phyloP scores from a whole-genome alignment of 2,329 filamentous ascomycete species.

The Aureobasidium sp. region DNA sequence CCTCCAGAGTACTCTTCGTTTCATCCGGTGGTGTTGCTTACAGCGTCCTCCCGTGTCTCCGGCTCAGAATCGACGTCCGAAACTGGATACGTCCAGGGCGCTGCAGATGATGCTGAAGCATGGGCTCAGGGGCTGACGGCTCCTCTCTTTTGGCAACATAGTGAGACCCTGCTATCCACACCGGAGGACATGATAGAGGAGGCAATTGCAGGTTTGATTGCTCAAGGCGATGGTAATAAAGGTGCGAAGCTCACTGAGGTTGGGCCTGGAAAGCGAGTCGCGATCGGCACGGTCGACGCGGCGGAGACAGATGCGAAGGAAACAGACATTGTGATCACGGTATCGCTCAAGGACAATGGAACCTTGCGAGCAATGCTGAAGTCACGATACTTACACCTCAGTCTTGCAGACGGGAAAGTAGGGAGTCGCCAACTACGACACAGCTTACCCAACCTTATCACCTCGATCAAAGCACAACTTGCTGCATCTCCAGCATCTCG shows the following conservation, averaged over 20 bases:
- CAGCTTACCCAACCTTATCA: conserved; percentile 54
- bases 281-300: conserved; percentile 31
- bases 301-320: conserved; percentile 25
- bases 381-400: conserved; percentile 46
- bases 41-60: conserved; percentile 63
- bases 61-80: conserved; percentile 58
- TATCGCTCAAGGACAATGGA: not conserved
- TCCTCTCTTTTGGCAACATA: conserved; percentile 67
- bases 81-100: conserved; percentile 82
- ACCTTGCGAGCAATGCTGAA: conserved; percentile 26
- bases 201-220: conserved; percentile 39
- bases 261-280: conserved; percentile 32
- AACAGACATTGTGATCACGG: conserved; percentile 29
- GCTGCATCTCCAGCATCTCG: not conserved
- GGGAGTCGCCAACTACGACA: conserved; percentile 76
- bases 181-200: conserved; percentile 55
- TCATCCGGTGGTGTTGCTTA: conserved; percentile 73
- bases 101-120: conserved; percentile 88
- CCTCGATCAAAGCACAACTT: conserved; percentile 37
- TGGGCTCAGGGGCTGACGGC: conserved; percentile 81
- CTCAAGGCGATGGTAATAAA: conserved; percentile 14
- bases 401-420: conserved; percentile 62
- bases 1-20: conserved; percentile 46
- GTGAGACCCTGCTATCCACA: conserved; percentile 49
- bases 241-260: conserved; percentile 27